Evolutionary conservation across 1,284 basidiomycete genomes (phyloP).

Genomic region (Puccinia hordei): DNA sequence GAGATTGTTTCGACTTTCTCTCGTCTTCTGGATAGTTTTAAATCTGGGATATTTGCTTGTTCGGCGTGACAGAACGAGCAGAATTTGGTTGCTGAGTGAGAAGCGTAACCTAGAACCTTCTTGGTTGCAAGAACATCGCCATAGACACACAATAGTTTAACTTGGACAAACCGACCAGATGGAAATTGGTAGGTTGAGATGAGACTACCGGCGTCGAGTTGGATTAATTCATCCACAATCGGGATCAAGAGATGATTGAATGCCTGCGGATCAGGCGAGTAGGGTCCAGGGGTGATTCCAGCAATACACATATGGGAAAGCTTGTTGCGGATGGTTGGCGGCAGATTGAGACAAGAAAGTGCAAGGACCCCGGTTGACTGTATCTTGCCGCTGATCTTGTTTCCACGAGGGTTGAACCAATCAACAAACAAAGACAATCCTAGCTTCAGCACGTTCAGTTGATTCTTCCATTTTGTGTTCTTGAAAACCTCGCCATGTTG

Average conservation of each 20-base stretch:
- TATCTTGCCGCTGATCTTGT: no score
- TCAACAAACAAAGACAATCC: no score
- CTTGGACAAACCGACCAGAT: conserved; percentile 3
- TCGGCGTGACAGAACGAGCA: conserved; percentile 31
- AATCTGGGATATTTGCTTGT: neutral
- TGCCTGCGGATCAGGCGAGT: neutral
- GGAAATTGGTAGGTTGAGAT: conserved; percentile 23
- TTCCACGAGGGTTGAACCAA: no score
- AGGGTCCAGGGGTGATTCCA: no score
- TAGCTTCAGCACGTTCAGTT: no score
- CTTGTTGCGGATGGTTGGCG: conserved; percentile 13
- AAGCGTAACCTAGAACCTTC: conserved; percentile 9
- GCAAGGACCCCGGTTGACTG: conserved; percentile 5
- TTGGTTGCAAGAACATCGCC: no score
- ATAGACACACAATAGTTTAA: no score
- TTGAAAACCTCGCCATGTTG: no score
- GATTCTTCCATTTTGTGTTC: no score
- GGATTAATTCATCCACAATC: neutral
- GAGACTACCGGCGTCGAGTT: neutral
- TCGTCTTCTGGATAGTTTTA: neutral
- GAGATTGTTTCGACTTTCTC: conserved; percentile 1
- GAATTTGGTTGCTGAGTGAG: conserved; percentile 31
- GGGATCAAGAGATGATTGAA: conserved; percentile 19
- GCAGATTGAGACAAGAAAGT: conserved; percentile 18
- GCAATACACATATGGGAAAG: conserved; percentile 11